Conservation (phyloP, 169 alveolate species). For the Cryptosporidium sp. region DNA sequence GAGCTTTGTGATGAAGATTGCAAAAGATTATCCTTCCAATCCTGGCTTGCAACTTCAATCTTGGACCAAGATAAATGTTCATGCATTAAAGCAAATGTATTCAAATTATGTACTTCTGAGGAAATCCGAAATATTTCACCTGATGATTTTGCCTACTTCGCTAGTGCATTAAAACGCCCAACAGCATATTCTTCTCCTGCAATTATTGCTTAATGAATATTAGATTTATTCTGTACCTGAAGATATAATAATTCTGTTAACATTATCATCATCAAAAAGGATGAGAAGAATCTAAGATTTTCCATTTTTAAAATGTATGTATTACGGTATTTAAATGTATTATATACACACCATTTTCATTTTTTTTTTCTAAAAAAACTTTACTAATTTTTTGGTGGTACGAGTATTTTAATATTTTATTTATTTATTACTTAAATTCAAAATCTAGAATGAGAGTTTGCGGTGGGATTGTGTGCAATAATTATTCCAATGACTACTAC, state of each 20-base stretch:
- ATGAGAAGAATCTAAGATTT: slow-evolving; percentile 16
- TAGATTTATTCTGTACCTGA: neutral
- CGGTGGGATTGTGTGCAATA: no score
- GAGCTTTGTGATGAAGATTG: slow-evolving; percentile 73
- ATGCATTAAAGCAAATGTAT: slow-evolving; percentile 68
- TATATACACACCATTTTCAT: neutral
- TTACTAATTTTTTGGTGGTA: no score
- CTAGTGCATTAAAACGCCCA: slow-evolving; percentile 69
- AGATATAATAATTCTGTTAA: neutral
- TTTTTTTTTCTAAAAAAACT: no score
- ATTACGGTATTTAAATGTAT: no score
- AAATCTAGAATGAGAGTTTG: no score
- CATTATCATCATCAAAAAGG: neutral
- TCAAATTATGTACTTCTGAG: slow-evolving; percentile 65
- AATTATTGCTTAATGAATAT: neutral
- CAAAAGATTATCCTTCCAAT: slow-evolving; percentile 66
- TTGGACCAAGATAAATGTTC: slow-evolving; percentile 72
- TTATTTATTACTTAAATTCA: no score
- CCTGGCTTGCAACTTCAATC: slow-evolving; percentile 76
- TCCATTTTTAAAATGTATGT: neutral
- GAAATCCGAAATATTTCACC: slow-evolving; percentile 56
- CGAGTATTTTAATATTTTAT: no score
- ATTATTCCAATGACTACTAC: no score
- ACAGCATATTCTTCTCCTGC: slow-evolving; percentile 60
- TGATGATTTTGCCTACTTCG: slow-evolving; percentile 72